Conservation (phyloP, 108 stramenopile species). For the Cyclostephanos tholiformis region DNA sequence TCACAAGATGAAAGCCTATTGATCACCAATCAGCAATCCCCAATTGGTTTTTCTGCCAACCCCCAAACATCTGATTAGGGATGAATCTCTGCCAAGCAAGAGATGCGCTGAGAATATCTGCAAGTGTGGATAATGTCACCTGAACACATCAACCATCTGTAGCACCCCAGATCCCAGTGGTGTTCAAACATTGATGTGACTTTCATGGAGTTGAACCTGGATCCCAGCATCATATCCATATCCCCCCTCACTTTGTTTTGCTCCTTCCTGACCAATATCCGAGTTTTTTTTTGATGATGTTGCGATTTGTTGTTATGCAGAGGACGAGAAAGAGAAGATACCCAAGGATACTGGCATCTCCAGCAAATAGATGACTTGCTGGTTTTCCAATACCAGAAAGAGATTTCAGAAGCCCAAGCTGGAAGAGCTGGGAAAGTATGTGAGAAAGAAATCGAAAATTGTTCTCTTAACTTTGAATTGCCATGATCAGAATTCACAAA, state of each 20-base stretch:
- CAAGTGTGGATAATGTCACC: slow-evolving; percentile 30
- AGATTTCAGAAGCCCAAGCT: slow-evolving; percentile 32
- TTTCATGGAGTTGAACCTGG: not conserved
- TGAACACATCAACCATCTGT: slow-evolving; percentile 31
- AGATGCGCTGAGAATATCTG: too few relatives aligned
- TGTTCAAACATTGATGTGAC: not conserved
- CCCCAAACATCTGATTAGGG: too few relatives aligned
- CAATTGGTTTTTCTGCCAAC: not conserved
- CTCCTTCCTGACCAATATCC: not conserved
- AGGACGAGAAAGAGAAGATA: slow-evolving; percentile 29
- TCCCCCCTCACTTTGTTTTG: not conserved
- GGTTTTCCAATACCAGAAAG: slow-evolving; percentile 44
- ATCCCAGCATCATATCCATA: not conserved
- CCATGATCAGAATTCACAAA: not conserved
- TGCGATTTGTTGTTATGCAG: not conserved
- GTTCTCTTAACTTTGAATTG: too few relatives aligned
- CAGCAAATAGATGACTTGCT: slow-evolving; percentile 31
- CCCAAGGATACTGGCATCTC: slow-evolving; percentile 35
- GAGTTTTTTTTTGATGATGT: not conserved
- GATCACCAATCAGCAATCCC: too few relatives aligned
- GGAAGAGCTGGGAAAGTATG: slow-evolving; percentile 5
- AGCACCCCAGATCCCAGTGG: slow-evolving; percentile 35
- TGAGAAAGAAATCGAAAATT: not conserved
- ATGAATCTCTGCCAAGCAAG: too few relatives aligned
- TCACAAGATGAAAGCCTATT: too few relatives aligned